Percentiles rank a stretch among this genome's conserved stretches.
Conservation (phyloP, 2,329 filamentous ascomycete species). For the Aspergillus sp. region DNA sequence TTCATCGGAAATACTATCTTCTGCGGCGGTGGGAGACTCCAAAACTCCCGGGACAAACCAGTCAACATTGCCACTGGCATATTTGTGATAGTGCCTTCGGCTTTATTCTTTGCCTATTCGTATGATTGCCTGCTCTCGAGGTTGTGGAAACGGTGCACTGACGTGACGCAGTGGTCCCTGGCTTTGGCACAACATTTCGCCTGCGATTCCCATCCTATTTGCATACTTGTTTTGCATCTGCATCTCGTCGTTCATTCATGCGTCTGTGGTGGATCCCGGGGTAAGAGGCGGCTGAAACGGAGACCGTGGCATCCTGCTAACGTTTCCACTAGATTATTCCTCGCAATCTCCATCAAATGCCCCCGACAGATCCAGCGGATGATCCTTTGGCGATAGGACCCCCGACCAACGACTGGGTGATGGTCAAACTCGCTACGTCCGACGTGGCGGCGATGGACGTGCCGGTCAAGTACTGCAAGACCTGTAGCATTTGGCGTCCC, state of each 20-base stretch:
- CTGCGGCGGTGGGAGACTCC: slow-evolving; percentile 77
- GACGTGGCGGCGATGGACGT: slow-evolving; percentile 90
- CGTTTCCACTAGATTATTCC: slow-evolving; percentile 72
- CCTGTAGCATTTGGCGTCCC: slow-evolving; percentile 95
- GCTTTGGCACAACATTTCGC: slow-evolving; percentile 82
- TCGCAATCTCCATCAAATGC: slow-evolving; percentile 85
- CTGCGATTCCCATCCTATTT: slow-evolving; percentile 84
- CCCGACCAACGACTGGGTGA: slow-evolving; percentile 87
- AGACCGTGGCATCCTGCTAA: slow-evolving; percentile 5
- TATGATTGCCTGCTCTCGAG: slow-evolving; percentile 17
- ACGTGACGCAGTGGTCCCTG: slow-evolving; percentile 61
- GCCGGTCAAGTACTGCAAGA: slow-evolving; percentile 96
- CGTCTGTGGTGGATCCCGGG: slow-evolving; percentile 87
- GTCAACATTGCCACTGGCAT: slow-evolving; percentile 85
- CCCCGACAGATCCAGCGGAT: slow-evolving; percentile 69
- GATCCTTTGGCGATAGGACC: slow-evolving; percentile 81
- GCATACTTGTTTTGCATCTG: slow-evolving; percentile 89
- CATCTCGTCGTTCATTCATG: slow-evolving; percentile 90
- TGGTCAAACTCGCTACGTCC: slow-evolving; percentile 77
- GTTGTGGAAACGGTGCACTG: slow-evolving; percentile 9
- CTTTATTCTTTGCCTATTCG: slow-evolving; percentile 83
- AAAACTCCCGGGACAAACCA: slow-evolving; percentile 83
- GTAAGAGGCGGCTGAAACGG: slow-evolving; percentile 56
- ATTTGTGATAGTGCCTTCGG: slow-evolving; percentile 73
- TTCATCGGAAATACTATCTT: slow-evolving; percentile 94